Conservation (phyloP, 2,329 filamentous ascomycete genomes). For the Zasmidium cellare region DNA sequence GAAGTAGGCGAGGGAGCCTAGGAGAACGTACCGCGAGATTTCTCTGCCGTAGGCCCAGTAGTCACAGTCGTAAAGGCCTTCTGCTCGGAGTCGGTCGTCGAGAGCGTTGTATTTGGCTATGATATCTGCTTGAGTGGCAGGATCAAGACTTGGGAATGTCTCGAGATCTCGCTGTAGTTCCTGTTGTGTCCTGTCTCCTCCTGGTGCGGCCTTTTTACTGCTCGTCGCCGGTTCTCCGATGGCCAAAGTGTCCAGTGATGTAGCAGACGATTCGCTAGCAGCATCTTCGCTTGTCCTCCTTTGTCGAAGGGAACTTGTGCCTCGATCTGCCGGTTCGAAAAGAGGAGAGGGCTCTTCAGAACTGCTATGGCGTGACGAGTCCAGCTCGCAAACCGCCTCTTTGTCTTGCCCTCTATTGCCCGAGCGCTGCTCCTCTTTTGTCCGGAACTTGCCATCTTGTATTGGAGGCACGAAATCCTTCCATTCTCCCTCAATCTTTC, state of each 20-base stretch:
- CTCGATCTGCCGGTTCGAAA: slow-evolving; percentile 55
- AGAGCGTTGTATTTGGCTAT: slow-evolving; percentile 79
- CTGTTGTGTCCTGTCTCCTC: slow-evolving; percentile 72
- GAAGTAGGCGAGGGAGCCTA: slow-evolving; percentile 63
- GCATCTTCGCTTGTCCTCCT: slow-evolving; percentile 36
- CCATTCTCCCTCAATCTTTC: slow-evolving; percentile 78
- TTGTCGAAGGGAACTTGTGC: slow-evolving; percentile 35
- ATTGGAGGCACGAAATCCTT: slow-evolving; percentile 87
- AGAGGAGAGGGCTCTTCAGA: slow-evolving; percentile 60
- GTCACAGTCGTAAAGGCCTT: slow-evolving; percentile 80
- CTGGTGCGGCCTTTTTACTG: slow-evolving; percentile 46
- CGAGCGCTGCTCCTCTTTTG: slow-evolving; percentile 42
- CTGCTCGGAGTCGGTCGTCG: slow-evolving; percentile 67
- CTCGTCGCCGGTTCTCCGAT: slow-evolving; percentile 35
- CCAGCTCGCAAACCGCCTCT: slow-evolving; percentile 29
- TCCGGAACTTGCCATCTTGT: slow-evolving; percentile 78
- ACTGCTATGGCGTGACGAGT: slow-evolving; percentile 52
- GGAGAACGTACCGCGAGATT: slow-evolving; percentile 66
- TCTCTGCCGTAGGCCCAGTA: slow-evolving; percentile 80
- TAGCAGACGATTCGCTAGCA: slow-evolving; percentile 51
- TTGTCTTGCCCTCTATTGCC: slow-evolving; percentile 21
- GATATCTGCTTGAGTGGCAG: slow-evolving; percentile 71
- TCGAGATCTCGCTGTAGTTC: slow-evolving; percentile 74
- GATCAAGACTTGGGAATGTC: slow-evolving; percentile 78
- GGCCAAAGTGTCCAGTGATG: slow-evolving; percentile 59